Evolutionary conservation across 352 stramenopile genomes (phyloP).

Genomic region (Pythium periplocum): DNA sequence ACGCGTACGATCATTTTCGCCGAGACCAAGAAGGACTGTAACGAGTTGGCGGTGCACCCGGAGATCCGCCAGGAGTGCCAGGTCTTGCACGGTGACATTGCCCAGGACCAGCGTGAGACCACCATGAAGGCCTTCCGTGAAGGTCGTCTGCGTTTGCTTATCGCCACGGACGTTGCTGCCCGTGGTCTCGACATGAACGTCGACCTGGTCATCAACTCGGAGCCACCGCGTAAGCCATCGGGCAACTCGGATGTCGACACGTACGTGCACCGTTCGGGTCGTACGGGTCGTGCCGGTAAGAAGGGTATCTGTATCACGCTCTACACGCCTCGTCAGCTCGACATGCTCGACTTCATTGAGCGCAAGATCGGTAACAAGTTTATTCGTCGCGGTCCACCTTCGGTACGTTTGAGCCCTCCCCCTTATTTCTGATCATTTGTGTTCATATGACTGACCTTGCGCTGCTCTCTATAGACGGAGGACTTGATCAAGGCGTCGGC

Average conservation of each 20-base stretch:
- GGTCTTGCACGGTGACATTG: conserved; percentile 96
- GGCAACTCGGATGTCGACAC: conserved; percentile 93
- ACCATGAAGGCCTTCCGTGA: conserved; percentile 97
- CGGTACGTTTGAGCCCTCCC: conserved; percentile 18
- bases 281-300: conserved; percentile 94
- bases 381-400: conserved; percentile 76
- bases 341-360: conserved; percentile 80
- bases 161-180: conserved; percentile 96
- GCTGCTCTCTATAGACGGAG: conserved; percentile 39
- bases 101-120: conserved; percentile 94
- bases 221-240: conserved; percentile 79
- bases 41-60: conserved; percentile 88
- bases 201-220: conserved; percentile 96
- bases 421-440: conserved; percentile 4
- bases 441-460: not conserved
- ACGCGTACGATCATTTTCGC: conserved; percentile 93
- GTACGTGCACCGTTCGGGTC: conserved; percentile 98
- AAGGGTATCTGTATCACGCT: conserved; percentile 97
- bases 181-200: conserved; percentile 97
- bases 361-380: conserved; percentile 88
- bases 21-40: conserved; percentile 94
- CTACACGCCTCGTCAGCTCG: conserved; percentile 83
- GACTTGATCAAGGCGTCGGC: conserved; percentile 88
- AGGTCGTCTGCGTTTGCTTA: conserved; percentile 92
- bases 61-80: conserved; percentile 85